Conservation (phyloP, 1,284 basidiomycete species). For the Athelia sp. region DNA sequence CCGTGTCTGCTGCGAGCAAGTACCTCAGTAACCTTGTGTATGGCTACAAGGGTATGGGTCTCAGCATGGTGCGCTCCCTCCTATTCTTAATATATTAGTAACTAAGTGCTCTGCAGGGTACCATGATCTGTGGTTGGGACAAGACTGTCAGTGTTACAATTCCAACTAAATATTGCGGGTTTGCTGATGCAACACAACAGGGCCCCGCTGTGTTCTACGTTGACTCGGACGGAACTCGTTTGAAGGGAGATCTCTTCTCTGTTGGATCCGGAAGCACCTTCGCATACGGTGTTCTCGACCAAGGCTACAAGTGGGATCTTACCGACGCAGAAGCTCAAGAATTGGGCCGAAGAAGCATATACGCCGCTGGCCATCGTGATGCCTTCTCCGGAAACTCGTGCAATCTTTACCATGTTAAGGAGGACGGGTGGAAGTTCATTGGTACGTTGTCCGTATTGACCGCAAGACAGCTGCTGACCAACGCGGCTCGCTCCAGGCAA, state of each 20-base stretch:
- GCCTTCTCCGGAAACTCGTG: conserved; percentile 97
- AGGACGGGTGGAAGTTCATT: conserved; percentile 92
- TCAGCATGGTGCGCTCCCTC: conserved; percentile 81
- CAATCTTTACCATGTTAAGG: conserved; percentile 95
- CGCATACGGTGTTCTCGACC: conserved; percentile 97
- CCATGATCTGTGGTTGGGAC: conserved; percentile 99
- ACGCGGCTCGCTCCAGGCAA: conserved; percentile 47
- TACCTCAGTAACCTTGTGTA: conserved; percentile 98
- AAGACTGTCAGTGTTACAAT: conserved; percentile 72
- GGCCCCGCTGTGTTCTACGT: conserved; percentile 99
- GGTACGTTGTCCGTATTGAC: conserved; percentile 43
- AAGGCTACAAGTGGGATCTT: conserved; percentile 93
- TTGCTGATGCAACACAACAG: conserved; percentile 28
- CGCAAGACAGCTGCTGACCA: background rate
- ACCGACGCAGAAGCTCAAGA: conserved; percentile 94
- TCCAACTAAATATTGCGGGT: background rate
- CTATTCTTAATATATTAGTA: conserved; percentile 4
- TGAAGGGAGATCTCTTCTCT: conserved; percentile 96
- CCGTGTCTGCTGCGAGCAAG: conserved; percentile 97
- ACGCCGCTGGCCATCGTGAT: conserved; percentile 96
- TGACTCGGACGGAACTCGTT: conserved; percentile 92
- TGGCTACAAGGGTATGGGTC: conserved; percentile 97
- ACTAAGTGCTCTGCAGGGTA: conserved; percentile 58
- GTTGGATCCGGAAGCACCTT: conserved; percentile 98
- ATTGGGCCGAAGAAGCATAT: conserved; percentile 91